Conservation (phyloP, 345 rosid species). For the Hirschfeldia incana region DNA sequence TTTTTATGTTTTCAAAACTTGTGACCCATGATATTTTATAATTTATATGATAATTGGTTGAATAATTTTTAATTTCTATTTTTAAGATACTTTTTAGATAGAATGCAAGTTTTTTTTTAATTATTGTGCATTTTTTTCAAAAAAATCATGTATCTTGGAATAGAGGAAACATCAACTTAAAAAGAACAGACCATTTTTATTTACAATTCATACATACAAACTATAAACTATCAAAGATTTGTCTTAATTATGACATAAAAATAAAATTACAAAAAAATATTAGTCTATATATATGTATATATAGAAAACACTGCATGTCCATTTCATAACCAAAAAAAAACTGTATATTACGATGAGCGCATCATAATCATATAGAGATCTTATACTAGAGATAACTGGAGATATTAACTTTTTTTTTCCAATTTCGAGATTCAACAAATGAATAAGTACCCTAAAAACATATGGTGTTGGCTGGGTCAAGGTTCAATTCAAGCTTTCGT, state of each 20-base stretch:
- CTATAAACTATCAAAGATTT: not conserved
- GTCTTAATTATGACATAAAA: not conserved
- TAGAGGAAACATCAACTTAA: no score
- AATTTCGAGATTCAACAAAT: conserved; percentile 5
- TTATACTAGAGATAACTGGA: not conserved
- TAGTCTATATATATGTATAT: not conserved
- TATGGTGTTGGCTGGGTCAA: conserved; percentile 33
- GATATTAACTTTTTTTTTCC: not conserved
- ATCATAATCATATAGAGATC: no score
- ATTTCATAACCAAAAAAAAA: not conserved
- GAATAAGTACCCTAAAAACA: conserved; percentile 23
- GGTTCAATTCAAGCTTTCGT: conserved; percentile 27
- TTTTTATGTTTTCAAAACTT: no score
- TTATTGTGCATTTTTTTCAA: no score
- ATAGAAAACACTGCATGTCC: not conserved
- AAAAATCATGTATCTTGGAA: no score
- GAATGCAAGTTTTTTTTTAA: no score
- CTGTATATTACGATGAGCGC: not conserved
- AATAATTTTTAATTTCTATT: no score
- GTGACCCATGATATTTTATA: no score
- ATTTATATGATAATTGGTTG: no score
- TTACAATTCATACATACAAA: not conserved
- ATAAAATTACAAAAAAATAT: not conserved
- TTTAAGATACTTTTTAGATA: no score
- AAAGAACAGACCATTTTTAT: not conserved